phyloP scores from a whole-genome alignment of 306 rosid species.

The Prosopis cineraria region DNA sequence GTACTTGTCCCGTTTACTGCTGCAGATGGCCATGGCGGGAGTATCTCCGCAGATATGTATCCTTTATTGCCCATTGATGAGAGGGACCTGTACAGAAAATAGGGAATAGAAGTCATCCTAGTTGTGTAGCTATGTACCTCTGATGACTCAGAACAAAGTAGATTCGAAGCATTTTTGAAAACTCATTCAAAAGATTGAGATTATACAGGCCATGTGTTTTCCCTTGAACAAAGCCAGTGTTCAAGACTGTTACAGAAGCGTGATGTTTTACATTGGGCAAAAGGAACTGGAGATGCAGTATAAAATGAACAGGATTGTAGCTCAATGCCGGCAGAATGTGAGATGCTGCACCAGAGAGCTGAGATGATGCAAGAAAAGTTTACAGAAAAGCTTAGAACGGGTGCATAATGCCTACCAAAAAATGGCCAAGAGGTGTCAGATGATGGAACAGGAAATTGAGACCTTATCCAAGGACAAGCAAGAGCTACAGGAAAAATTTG shows the following conservation, averaged over 20 bases:
- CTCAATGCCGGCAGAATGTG: slow-evolving; percentile 95
- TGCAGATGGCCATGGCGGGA: slow-evolving; percentile 96
- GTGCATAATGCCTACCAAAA: slow-evolving; percentile 90
- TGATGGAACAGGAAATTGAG: slow-evolving; percentile 92
- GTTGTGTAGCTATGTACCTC: slow-evolving; percentile 13
- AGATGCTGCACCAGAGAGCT: slow-evolving; percentile 93
- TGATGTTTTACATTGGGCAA: slow-evolving; percentile 92
- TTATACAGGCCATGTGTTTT: slow-evolving; percentile 29
- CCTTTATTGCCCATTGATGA: slow-evolving; percentile 47
- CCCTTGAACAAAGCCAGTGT: slow-evolving; percentile 69
- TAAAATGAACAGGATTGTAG: slow-evolving; percentile 80
- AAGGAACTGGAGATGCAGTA: slow-evolving; percentile 92
- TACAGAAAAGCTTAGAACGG: slow-evolving; percentile 89
- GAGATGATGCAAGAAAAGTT: slow-evolving; percentile 92
- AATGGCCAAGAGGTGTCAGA: slow-evolving; percentile 85
- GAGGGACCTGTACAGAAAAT: slow-evolving; percentile 5
- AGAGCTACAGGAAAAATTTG: slow-evolving; percentile 97
- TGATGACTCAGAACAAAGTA: neutral
- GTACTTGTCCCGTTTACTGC: slow-evolving; percentile 40
- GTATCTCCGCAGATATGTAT: slow-evolving; percentile 95
- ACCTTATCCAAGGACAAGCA: slow-evolving; percentile 90
- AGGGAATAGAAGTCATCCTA: slow-evolving; percentile 7
- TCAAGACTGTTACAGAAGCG: slow-evolving; percentile 93
- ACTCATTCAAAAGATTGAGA: slow-evolving; percentile 8
- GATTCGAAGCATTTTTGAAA: slow-evolving; percentile 17